Base-by-base conservation (phyloP, 257 asterid species). In the Gentiana straminea region DNA sequence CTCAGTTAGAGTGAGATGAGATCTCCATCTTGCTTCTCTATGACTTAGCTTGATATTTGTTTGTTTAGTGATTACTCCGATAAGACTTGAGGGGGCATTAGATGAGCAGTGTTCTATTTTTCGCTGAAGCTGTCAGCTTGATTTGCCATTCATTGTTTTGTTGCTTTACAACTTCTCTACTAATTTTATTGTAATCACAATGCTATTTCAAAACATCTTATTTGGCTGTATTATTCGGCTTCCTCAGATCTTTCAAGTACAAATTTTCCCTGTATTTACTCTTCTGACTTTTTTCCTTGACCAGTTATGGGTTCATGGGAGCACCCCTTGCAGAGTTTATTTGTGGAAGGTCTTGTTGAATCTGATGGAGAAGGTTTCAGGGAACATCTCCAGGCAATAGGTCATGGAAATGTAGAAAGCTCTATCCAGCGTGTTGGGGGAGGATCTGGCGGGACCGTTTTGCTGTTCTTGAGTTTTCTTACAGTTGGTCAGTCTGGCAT, bases 401-500 rank as follows among this genome's bases (percentile, higher is more conserved):
- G 61, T 33, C 43, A 54, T 61, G 52, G 55, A 50, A 55, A 52
- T 60, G 32, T 33, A 54, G 64, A 54, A 67, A 59, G 72, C 60
- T 51, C 38, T 13, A 54, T 41, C 60, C 8, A 70, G 57, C 84
- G 89, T 56, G 91, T 86, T 53, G 99, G 99, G 48, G 99, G 99
- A 73, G 99, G 99, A 64, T 92, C 99, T 64, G 99, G 99, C 60
- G 99, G 99, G 67, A 83, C 91, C 53, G 80, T 92, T 70, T 77
- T 89, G 81, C 58, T 89, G 65, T 92, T 86, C 73, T 65, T 89
- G 80, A 86, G 68, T 44, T 54, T 64, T 75, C 72, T 92, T 64
- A 60, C 70, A 63, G 80, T 92, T 61, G 72, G 75, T 51, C 78
- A 59, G 34, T 66, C 80, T 66, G 95, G 95, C 49, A 73, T 59